These are phyloP conservation scores for Trichoderma sp. DNA, from an alignment of 2,329 filamentous ascomycete genomes.

Conservation along the genomic window DNA sequence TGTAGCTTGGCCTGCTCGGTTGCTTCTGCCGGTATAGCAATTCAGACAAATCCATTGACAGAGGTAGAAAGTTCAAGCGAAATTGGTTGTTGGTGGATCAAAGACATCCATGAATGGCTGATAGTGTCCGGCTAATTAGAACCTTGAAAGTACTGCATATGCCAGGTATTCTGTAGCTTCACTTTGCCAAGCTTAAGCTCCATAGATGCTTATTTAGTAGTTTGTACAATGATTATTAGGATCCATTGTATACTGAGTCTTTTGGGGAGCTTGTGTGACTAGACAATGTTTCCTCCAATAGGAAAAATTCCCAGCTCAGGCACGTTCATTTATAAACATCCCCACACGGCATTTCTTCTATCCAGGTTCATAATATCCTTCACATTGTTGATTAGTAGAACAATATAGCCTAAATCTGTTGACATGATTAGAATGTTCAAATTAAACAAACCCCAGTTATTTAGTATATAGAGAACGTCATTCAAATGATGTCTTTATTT, in stretches of 20 bases:
- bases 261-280: neutral
- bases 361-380: neutral
- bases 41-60: neutral
- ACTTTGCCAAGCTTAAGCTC: neutral
- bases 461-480: neutral
- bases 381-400: neutral
- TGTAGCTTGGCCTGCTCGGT: neutral
- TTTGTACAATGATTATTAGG: neutral
- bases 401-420: neutral
- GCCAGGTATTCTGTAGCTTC: neutral
- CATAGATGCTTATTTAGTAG: neutral
- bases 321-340: neutral
- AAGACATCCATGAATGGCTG: neutral
- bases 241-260: neutral
- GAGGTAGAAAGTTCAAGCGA: neutral
- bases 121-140: neutral
- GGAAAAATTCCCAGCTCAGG: neutral
- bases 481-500: neutral
- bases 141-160: neutral
- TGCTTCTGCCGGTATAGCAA: neutral
- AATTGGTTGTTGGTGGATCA: neutral
- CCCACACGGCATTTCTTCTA: neutral
- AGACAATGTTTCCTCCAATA: neutral
- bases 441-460: neutral
- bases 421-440: neutral